Conservation (phyloP, 2,329 filamentous ascomycete genomes). For the Esteya vermicola region DNA sequence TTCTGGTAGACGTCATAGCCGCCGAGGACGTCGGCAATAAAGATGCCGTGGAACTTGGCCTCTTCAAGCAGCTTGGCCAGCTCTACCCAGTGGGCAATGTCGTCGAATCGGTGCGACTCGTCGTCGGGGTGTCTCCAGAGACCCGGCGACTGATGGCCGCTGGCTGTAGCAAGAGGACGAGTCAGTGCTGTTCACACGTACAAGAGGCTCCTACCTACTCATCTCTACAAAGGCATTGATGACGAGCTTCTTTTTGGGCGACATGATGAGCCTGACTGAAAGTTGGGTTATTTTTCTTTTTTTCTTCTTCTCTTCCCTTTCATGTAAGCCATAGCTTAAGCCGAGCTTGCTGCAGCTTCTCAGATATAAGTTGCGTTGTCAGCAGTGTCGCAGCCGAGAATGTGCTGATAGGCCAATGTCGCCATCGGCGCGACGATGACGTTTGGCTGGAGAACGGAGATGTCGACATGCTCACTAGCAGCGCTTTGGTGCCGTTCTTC, state of each 20-base stretch:
- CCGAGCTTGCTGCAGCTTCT: too few relatives aligned
- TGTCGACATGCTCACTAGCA: not conserved
- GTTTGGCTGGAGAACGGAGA: not conserved
- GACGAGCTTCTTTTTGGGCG: constrained; percentile 7
- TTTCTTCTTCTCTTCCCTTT: too few relatives aligned
- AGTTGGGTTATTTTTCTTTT: too few relatives aligned
- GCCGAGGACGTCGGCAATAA: constrained; percentile 49
- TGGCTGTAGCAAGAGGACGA: constrained; percentile 12
- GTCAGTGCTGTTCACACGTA: not conserved
- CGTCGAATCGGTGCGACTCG: constrained; percentile 45
- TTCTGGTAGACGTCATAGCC: constrained; percentile 45
- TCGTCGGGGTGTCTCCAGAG: constrained; percentile 50
- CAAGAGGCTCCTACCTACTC: too few relatives aligned
- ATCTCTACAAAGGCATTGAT: constrained; percentile 12
- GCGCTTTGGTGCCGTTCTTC: not conserved
- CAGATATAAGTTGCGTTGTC: not conserved
- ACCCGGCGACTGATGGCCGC: constrained; percentile 31
- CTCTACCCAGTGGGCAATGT: constrained; percentile 44
- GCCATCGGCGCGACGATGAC: not conserved
- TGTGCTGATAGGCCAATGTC: not conserved
- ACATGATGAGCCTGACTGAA: not conserved
- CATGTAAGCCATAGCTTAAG: too few relatives aligned
- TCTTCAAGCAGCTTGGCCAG: constrained; percentile 44
- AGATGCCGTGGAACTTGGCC: constrained; percentile 48
- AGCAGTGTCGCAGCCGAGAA: not conserved